Percentiles rank a stretch among this genome's conserved stretches.
Evolutionary conservation across 495 filamentous ascomycete species (phyloP).

Genomic region (Echria macrotheca): DNA sequence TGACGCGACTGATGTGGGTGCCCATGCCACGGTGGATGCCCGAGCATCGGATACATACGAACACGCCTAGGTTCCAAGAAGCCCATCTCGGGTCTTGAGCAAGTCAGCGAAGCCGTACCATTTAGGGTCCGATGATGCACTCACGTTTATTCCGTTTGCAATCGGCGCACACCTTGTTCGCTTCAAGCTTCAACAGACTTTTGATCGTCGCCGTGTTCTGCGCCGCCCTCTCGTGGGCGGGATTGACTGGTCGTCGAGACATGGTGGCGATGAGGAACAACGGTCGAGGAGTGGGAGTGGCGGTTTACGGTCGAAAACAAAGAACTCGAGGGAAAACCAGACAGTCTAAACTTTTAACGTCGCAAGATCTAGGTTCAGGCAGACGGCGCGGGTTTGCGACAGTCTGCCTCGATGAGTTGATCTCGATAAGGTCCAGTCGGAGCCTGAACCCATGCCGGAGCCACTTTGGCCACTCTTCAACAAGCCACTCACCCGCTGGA

Average conservation of each 20-base stretch:
- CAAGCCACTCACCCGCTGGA: neutral
- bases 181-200: constrained; percentile 81
- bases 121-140: too few relatives aligned
- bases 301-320: neutral
- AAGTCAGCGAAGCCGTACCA: too few relatives aligned
- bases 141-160: constrained; percentile 97
- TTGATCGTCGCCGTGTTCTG: constrained; percentile 87
- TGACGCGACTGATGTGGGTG: constrained; percentile 95
- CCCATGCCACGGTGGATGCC: constrained; percentile 98
- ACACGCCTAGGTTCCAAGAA: constrained; percentile 93
- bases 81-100: constrained; percentile 89
- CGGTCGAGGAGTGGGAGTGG: neutral
- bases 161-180: constrained; percentile 94
- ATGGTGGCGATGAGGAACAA: constrained; percentile 45
- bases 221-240: constrained; percentile 72
- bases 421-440: neutral
- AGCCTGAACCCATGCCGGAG: neutral
- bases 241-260: constrained; percentile 80
- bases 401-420: neutral
- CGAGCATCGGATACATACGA: constrained; percentile 95
- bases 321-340: neutral
- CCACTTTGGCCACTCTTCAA: constrained; percentile 2
- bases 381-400: neutral
- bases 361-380: neutral
- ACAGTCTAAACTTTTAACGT: neutral